Evolutionary conservation across 495 filamentous ascomycete species (phyloP).

Genomic region (Umbilicaria muhlenbergii): DNA sequence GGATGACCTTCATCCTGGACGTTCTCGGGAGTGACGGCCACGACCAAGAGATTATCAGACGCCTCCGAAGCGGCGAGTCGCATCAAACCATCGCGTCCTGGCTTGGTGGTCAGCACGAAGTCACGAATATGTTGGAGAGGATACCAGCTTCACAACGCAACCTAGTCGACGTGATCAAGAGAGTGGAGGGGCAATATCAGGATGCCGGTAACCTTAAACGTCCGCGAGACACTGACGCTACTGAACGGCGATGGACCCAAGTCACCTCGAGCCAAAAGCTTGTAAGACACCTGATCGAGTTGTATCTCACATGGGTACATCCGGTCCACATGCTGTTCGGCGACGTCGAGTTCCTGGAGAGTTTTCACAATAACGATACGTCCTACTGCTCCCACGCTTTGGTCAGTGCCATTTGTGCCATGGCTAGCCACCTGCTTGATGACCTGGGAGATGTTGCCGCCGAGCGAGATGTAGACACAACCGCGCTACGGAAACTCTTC

Average conservation of each 20-base stretch:
- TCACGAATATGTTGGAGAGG: slow-evolving; percentile 7
- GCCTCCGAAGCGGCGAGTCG: slow-evolving; percentile 16
- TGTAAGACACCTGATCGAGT: slow-evolving; percentile 22
- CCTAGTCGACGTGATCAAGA: slow-evolving; percentile 8
- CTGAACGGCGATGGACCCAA: slow-evolving; percentile 16
- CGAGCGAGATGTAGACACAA: slow-evolving; percentile 11
- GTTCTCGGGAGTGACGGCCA: slow-evolving; percentile 19
- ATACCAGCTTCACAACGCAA: slow-evolving; percentile 1
- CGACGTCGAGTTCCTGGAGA: slow-evolving; percentile 20
- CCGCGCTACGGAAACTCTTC: slow-evolving; percentile 15
- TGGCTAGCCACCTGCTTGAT: slow-evolving; percentile 23
- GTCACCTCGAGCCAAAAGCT: slow-evolving; percentile 17
- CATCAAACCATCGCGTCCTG: slow-evolving; percentile 21
- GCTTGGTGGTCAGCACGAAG: slow-evolving; percentile 15
- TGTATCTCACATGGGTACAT: slow-evolving; percentile 30
- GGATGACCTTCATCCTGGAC: slow-evolving; percentile 18
- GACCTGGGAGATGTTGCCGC: slow-evolving; percentile 2
- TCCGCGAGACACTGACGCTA: background rate
- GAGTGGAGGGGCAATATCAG: slow-evolving; percentile 3
- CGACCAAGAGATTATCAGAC: slow-evolving; percentile 19
- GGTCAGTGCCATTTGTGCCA: slow-evolving; percentile 26
- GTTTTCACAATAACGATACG: slow-evolving; percentile 12
- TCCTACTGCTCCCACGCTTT: slow-evolving; percentile 19
- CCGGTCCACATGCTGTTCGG: slow-evolving; percentile 27
- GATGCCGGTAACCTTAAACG: slow-evolving; percentile 2